Conservation (phyloP, 495 filamentous ascomycete genomes). For the Hypoxylon fragiforme region DNA sequence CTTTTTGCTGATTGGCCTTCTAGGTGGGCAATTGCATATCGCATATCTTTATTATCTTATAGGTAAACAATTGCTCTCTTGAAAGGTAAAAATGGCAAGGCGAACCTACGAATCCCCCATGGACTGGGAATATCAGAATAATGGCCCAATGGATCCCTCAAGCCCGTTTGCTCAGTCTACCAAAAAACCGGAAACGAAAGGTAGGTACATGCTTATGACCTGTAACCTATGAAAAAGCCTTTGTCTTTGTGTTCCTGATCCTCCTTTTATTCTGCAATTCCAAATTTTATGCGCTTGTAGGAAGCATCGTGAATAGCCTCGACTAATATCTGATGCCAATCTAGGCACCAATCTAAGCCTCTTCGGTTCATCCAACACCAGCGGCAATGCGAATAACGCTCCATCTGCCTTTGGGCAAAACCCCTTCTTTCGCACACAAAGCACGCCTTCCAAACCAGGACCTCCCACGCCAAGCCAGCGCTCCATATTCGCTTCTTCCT, state of each 20-base stretch:
- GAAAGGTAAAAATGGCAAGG: slow-evolving; percentile 42
- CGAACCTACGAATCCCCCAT: slow-evolving; percentile 51
- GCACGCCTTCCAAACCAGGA: slow-evolving; percentile 40
- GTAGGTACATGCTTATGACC: too few species aligned
- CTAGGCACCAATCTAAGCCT: slow-evolving; percentile 3
- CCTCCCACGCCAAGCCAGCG: slow-evolving; percentile 38
- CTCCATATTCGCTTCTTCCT: slow-evolving; percentile 43
- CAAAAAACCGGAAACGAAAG: slow-evolving; percentile 24
- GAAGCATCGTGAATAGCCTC: background rate
- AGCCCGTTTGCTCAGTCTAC: slow-evolving; percentile 51
- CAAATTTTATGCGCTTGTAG: background rate
- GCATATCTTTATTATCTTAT: background rate
- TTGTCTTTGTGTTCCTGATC: slow-evolving; percentile 5
- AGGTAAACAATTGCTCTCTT: slow-evolving; percentile 2
- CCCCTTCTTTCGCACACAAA: slow-evolving; percentile 39
- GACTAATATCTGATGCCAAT: background rate
- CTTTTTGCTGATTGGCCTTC: background rate
- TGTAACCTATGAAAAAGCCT: too few species aligned
- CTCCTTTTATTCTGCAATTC: background rate
- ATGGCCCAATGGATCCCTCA: slow-evolving; percentile 48
- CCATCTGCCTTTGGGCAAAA: slow-evolving; percentile 36
- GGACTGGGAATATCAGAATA: slow-evolving; percentile 55
- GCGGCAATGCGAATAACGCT: slow-evolving; percentile 1
- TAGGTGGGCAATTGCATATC: background rate
- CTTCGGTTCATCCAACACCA: slow-evolving; percentile 27